Evolutionary conservation across 768 basidiomycete genomes (phyloP).

Genomic region (Podaxis pistillaris): DNA sequence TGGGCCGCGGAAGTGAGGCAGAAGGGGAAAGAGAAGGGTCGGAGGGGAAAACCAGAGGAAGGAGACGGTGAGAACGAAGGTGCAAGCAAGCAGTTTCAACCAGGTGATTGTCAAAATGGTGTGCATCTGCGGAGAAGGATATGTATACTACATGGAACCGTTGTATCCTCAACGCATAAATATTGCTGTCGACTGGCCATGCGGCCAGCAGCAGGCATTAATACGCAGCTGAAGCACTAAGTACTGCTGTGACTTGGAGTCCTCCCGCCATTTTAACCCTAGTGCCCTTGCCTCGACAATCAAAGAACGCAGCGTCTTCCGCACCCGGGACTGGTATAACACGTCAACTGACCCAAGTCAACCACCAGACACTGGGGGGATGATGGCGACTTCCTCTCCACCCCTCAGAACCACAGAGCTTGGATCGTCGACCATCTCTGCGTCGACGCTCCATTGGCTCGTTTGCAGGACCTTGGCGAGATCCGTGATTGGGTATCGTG

Average conservation of each 20-base stretch:
- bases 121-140: neutral
- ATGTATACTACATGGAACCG: neutral
- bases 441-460: conserved; percentile 79
- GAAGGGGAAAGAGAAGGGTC: neutral
- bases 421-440: conserved; percentile 72
- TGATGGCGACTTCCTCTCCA: conserved; percentile 78
- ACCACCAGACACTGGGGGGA: conserved; percentile 82
- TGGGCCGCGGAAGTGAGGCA: neutral
- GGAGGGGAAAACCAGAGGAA: conserved; percentile 14
- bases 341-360: conserved; percentile 25
- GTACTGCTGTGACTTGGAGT: neutral
- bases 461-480: conserved; percentile 54
- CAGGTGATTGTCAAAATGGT: neutral
- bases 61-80: neutral
- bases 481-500: conserved; percentile 49
- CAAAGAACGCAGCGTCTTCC: neutral
- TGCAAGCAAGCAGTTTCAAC: neutral
- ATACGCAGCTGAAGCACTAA: neutral
- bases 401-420: conserved; percentile 49
- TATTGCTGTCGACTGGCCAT: neutral
- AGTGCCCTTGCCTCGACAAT: neutral
- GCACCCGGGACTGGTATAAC: neutral
- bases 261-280: neutral
- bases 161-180: neutral
- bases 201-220: conserved; percentile 1